These are phyloP conservation scores for Phytophthora melonis DNA, from an alignment of 352 stramenopile genomes.

Conservation along the genomic window DNA sequence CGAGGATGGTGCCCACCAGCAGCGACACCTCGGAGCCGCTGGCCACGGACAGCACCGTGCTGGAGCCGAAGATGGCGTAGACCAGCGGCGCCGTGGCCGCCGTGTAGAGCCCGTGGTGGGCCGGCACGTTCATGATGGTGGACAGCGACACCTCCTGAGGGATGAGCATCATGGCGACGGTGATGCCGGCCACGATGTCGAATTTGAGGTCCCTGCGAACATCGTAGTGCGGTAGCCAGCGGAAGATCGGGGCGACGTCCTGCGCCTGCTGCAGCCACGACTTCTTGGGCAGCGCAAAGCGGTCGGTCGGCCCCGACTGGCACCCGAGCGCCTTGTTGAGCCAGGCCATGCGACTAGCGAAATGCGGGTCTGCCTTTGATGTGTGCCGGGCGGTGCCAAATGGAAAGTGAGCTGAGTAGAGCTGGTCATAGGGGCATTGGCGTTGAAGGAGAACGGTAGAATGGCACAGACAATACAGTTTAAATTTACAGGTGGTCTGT, in stretches of 20 bases:
- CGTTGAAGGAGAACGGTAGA: too few relatives aligned
- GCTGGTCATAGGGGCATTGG: neutral
- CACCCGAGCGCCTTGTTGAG: conserved; percentile 16
- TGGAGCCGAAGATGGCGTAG: conserved; percentile 84
- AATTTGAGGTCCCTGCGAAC: conserved; percentile 39
- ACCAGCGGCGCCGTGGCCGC: conserved; percentile 77
- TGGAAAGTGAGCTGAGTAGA: conserved; percentile 11
- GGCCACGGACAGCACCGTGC: conserved; percentile 81
- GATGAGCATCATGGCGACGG: conserved; percentile 82
- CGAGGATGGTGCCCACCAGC: conserved; percentile 56
- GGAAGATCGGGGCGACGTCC: conserved; percentile 33
- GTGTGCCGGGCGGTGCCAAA: conserved; percentile 22
- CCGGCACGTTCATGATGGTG: conserved; percentile 78
- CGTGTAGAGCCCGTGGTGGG: conserved; percentile 91
- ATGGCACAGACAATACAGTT: too few relatives aligned
- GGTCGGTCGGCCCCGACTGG: conserved; percentile 29
- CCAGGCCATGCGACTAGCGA: conserved; percentile 16
- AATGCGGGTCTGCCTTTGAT: neutral
- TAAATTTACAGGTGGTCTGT: too few relatives aligned
- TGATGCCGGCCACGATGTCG: conserved; percentile 45
- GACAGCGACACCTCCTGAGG: conserved; percentile 82
- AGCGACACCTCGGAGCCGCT: conserved; percentile 67
- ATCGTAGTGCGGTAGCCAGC: conserved; percentile 55
- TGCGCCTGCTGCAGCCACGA: conserved; percentile 10
- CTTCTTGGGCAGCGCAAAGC: conserved; percentile 9